Conservation (phyloP, 2,329 filamentous ascomycete species). For the Botryotinia calthae region DNA sequence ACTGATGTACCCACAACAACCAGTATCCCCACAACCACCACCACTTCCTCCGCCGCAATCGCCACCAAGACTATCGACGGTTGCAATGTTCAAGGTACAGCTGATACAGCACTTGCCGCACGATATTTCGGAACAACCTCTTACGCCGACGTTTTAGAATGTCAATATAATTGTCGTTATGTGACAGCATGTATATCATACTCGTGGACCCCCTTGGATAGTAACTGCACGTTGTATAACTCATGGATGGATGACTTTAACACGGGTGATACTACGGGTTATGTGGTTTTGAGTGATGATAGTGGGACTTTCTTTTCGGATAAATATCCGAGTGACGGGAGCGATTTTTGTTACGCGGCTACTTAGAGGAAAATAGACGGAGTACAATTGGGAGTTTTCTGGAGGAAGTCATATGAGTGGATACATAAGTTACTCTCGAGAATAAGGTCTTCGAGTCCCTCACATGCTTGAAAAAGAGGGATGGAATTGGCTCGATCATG, state of each 20-base stretch:
- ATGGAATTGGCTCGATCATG: background rate
- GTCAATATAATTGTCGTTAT: background rate
- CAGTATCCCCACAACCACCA: background rate
- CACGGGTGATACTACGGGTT: background rate
- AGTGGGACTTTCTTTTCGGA: conserved; percentile 13
- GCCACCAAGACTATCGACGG: conserved; percentile 10
- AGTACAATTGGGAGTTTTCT: background rate
- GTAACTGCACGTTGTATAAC: background rate
- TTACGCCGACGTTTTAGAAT: background rate
- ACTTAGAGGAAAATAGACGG: background rate
- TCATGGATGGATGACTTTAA: conserved; percentile 8
- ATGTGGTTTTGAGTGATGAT: background rate
- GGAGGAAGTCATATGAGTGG: background rate
- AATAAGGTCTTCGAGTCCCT: background rate
- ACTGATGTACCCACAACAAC: background rate
- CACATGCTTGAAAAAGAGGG: background rate
- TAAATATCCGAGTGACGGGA: conserved; percentile 18
- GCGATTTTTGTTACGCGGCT: conserved; percentile 3
- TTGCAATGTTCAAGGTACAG: conserved; percentile 14
- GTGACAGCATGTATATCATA: conserved; percentile 12
- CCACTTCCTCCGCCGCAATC: background rate
- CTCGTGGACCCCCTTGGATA: background rate
- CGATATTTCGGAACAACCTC: background rate
- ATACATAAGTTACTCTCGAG: background rate
- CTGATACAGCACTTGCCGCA: background rate